A percentile compares a stretch with the other conserved stretches of the same genome.
Conservation (phyloP, 345 rosid genomes). For the Clausena lansium region DNA sequence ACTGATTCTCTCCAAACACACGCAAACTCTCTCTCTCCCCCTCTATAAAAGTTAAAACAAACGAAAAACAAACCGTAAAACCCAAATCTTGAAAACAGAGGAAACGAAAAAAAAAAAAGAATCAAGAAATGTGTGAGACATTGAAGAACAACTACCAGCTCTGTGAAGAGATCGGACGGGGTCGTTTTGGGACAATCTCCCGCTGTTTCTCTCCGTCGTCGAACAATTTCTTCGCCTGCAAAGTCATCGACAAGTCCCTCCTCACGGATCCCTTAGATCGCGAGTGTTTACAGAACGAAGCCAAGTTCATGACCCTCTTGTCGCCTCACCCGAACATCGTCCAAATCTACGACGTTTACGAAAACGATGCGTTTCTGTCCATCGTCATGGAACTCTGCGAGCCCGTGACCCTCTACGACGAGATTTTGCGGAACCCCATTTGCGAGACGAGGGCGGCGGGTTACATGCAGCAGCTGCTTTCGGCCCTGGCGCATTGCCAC, state of each 20-base stretch:
- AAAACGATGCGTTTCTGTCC: slow-evolving; percentile 50
- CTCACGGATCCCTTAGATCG: slow-evolving; percentile 60
- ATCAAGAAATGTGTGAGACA: slow-evolving; percentile 31
- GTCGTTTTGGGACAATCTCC: slow-evolving; percentile 65
- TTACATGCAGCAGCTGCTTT: slow-evolving; percentile 44
- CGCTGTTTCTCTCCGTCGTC: slow-evolving; percentile 50
- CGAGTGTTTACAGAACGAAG: slow-evolving; percentile 68
- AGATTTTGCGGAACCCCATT: slow-evolving; percentile 31
- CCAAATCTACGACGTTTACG: slow-evolving; percentile 49
- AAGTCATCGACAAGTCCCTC: slow-evolving; percentile 54
- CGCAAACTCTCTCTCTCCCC: neutral
- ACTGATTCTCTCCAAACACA: neutral
- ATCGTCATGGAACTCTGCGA: slow-evolving; percentile 66
- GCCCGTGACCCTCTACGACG: slow-evolving; percentile 49
- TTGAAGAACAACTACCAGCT: slow-evolving; percentile 47
- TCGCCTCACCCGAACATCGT: slow-evolving; percentile 65
- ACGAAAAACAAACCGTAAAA: neutral
- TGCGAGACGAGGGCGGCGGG: slow-evolving; percentile 45
- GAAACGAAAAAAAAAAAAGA: neutral
- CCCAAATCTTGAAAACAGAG: neutral
- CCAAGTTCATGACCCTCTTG: slow-evolving; percentile 63
- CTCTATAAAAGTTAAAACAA: neutral
- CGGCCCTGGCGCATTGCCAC: slow-evolving; percentile 74
- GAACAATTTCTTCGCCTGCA: slow-evolving; percentile 61
- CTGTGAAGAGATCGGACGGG: slow-evolving; percentile 75